phyloP scores from a whole-genome alignment of 177 flowering plant species.

The Vitis hybrid region DNA sequence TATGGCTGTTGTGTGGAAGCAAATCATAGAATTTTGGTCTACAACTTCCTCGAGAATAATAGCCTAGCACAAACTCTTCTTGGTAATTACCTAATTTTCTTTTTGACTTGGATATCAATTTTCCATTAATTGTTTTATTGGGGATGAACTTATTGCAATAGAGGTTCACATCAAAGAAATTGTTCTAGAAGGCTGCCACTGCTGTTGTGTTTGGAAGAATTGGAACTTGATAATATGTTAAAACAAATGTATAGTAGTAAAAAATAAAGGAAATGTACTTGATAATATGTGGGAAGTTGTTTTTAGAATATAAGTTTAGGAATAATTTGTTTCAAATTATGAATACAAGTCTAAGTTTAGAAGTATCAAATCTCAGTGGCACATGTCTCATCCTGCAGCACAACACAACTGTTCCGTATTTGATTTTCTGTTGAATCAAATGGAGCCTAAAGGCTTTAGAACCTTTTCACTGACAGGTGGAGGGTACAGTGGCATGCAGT shows the following conservation, averaged over 20 bases:
- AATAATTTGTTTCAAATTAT: too few species aligned
- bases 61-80: conserved; percentile 84
- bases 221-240: background rate
- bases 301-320: too few species aligned
- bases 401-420: background rate
- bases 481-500: conserved; percentile 50
- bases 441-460: background rate
- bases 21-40: conserved; percentile 77
- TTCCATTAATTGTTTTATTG: background rate
- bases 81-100: conserved; percentile 40
- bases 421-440: background rate
- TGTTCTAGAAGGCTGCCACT: too few species aligned
- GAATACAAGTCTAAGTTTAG: too few species aligned
- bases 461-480: conserved; percentile 43
- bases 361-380: too few species aligned
- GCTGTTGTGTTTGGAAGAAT: too few species aligned
- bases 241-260: too few species aligned
- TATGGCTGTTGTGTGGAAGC: conserved; percentile 88
- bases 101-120: background rate
- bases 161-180: background rate
- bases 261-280: too few species aligned
- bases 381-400: too few species aligned
- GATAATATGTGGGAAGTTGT: too few species aligned
- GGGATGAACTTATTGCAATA: background rate
- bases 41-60: conserved; percentile 82